Percentiles rank a stretch among this genome's conserved stretches.
These are phyloP conservation scores for Flaveria ramosissima DNA, from an alignment of 129 eudicot genomes.

Conservation along the genomic window DNA sequence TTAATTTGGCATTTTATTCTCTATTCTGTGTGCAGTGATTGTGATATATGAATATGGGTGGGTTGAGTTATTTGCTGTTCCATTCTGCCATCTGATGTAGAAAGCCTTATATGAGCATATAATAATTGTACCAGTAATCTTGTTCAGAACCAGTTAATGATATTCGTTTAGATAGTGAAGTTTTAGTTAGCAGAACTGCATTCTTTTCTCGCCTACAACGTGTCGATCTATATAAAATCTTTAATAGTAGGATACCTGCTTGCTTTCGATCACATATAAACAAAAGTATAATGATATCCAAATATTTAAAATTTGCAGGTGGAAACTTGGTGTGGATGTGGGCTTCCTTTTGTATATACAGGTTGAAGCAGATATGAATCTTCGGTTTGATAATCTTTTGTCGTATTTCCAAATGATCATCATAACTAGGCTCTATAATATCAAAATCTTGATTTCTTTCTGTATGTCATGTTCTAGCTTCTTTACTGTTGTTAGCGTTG, in stretches of 20 bases:
- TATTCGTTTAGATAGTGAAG: slow-evolving; percentile 6
- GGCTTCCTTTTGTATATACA: slow-evolving; percentile 36
- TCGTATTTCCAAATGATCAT: slow-evolving; percentile 24
- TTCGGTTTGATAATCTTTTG: slow-evolving; percentile 23
- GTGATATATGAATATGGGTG: slow-evolving; percentile 17
- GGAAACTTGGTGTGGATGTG: slow-evolving; percentile 20
- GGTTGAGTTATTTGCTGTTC: not conserved
- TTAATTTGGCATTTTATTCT: not conserved
- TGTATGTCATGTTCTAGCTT: slow-evolving; percentile 21
- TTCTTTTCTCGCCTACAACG: not conserved
- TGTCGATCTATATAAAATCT: not conserved
- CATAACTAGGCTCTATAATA: slow-evolving; percentile 22
- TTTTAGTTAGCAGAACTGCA: slow-evolving; percentile 11
- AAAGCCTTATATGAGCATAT: not conserved
- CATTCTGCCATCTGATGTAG: not conserved
- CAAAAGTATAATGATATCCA: not conserved
- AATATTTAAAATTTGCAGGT: slow-evolving; percentile 35
- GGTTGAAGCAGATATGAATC: slow-evolving; percentile 31
- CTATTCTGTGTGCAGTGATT: slow-evolving; percentile 1
- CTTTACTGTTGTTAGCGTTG: slow-evolving; percentile 11
- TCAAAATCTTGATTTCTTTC: slow-evolving; percentile 14
- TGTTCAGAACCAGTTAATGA: not conserved
- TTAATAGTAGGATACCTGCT: not conserved
- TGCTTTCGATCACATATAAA: not conserved
- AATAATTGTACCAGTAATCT: slow-evolving; percentile 2